Base-by-base conservation (phyloP, 495 filamentous ascomycete species). In the Aspergillus saccharolyticus region DNA sequence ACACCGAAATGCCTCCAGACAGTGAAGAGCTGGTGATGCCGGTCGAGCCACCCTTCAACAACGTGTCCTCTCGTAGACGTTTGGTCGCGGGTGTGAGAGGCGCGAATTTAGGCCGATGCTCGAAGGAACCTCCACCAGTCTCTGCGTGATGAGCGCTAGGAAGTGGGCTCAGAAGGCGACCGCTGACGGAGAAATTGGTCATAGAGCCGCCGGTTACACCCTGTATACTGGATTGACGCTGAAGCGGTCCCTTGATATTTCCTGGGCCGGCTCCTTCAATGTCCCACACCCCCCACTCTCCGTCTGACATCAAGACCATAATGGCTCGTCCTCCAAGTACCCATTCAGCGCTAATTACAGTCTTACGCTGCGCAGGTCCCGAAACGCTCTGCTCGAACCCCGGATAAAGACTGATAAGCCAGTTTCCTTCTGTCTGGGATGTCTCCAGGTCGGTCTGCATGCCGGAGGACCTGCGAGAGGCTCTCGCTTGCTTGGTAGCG, bases 231-330 rank as follows among this genome's bases (percentile, higher is more conserved):
- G 73, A 59, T 62, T 83, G 84, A 47, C 82, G 81, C 52, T 86
- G 80, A 30, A 89, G 70, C 60, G 76, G 67, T 66, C 72, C 78
- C 46, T 79, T 75, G 7, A 68, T 74, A 57, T 65, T 74, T 66
- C 67, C 76, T 4, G 76, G 86, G 57, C 83, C 82, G 42, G 83
- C 79, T 1, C 86, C 85, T 63, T 90, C 85, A 28, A 92, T 76
- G 71, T 95, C 90, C 91, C 93, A 97, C 24, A 97, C 83, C 4
- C 90, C 92, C 92, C 92, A 97, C 74, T 95, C 87, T 0, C 91
- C 93, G 68, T 96, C 90, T 5, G 81, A 81, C 14, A 93, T 78
- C 8, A 97, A 78, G 4, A 84, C 81, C 59, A 96, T 74, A 42
- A 96, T 78, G 14, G 87, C 87, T 44, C 80, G 84, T 42, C 91